Evolutionary conservation across 495 filamentous ascomycete species (phyloP).

Genomic region (Friedmanniomyces endolithicus): DNA sequence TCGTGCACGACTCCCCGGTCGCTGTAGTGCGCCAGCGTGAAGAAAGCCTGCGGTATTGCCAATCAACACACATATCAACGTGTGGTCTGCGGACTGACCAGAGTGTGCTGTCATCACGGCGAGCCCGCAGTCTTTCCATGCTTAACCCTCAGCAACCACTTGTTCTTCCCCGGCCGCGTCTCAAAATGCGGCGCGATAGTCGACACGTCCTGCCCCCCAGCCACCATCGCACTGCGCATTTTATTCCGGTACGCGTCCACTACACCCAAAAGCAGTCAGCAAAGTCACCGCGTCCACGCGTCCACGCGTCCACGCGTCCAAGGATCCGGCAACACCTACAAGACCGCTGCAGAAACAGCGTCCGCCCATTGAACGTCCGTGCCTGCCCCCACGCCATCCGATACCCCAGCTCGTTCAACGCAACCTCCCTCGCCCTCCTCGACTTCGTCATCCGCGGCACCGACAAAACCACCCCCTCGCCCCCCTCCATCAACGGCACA

Average conservation of each 20-base stretch:
- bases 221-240: constrained; percentile 67
- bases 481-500: constrained; percentile 61
- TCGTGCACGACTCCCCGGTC: no score
- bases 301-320: neutral
- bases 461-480: constrained; percentile 52
- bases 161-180: constrained; percentile 75
- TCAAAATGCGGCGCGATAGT: constrained; percentile 74
- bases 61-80: no score
- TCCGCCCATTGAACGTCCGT: constrained; percentile 69
- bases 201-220: constrained; percentile 55
- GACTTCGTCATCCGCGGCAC: constrained; percentile 58
- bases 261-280: constrained; percentile 20
- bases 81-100: no score
- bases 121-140: constrained; percentile 13
- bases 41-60: no score
- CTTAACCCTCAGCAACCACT: constrained; percentile 49
- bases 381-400: constrained; percentile 93
- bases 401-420: constrained; percentile 85
- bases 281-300: neutral
- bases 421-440: constrained; percentile 62
- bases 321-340: constrained; percentile 45
- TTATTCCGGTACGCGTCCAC: constrained; percentile 94
- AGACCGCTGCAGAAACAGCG: constrained; percentile 82
- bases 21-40: no score
- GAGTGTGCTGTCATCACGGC: neutral